phyloP scores from a whole-genome alignment of 768 basidiomycete genomes.

The Auricularia sp. region DNA sequence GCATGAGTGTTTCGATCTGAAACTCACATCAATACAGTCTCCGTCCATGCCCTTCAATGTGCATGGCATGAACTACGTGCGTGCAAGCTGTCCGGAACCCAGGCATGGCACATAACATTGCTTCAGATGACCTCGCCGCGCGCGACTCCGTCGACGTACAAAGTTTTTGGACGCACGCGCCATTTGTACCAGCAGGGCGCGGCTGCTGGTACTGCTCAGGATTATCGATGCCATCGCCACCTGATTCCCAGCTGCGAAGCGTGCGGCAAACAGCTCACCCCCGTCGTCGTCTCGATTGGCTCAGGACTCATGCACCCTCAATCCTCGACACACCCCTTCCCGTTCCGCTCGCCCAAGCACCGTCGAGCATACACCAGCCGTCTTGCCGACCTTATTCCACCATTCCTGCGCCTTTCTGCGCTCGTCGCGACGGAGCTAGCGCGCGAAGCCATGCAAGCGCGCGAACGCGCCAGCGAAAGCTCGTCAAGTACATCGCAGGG shows the following conservation, averaged over 20 bases:
- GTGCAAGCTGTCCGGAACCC: not conserved
- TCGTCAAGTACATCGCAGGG: conserved; percentile 1
- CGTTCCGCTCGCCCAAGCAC: conserved; percentile 12
- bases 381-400: conserved; percentile 18
- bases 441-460: conserved; percentile 36
- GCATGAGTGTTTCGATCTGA: not conserved
- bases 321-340: conserved; percentile 32
- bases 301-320: conserved; percentile 24
- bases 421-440: conserved; percentile 70
- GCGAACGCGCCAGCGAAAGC: conserved; percentile 1
- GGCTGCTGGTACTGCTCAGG: conserved; percentile 51
- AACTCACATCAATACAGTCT: not conserved
- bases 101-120: not conserved
- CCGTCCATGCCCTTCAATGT: not conserved
- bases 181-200: conserved; percentile 49
- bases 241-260: conserved; percentile 66
- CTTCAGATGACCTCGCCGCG: not conserved
- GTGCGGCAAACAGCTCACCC: conserved; percentile 24
- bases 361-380: not conserved
- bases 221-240: conserved; percentile 62
- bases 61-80: not conserved
- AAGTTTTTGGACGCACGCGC: conserved; percentile 2
- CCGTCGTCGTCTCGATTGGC: not conserved
- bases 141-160: not conserved
- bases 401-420: conserved; percentile 70